These are phyloP conservation scores for Chamaecyparis obtusa DNA, from an alignment of 75 land plant genomes.

Conservation along the genomic window DNA sequence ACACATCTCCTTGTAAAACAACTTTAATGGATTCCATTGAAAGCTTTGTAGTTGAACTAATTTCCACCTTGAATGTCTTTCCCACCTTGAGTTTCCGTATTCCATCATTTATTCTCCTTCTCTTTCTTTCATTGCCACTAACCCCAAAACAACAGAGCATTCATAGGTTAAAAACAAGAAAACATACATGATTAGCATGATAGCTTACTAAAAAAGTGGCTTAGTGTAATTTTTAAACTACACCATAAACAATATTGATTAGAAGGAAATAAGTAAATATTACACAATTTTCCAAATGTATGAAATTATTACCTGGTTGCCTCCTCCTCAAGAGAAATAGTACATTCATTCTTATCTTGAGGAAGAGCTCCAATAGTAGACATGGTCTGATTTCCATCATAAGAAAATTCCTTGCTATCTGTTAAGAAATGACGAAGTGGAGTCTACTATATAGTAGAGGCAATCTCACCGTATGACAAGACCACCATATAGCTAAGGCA, in stretches of 20 bases:
- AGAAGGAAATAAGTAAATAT: not conserved
- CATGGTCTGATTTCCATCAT: conserved; percentile 73
- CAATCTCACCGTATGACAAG: too few species aligned
- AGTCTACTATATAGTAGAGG: too few species aligned
- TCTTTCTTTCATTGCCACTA: conserved; percentile 25
- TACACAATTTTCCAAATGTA: not conserved
- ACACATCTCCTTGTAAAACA: conserved; percentile 35
- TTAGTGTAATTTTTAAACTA: too few species aligned
- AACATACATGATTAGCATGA: not conserved
- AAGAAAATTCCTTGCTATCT: conserved; percentile 44
- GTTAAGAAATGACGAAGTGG: too few species aligned
- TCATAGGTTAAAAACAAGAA: not conserved
- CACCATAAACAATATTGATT: not conserved
- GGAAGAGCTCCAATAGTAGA: conserved; percentile 51
- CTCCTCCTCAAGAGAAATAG: conserved; percentile 50
- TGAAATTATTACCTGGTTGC: conserved; percentile 13
- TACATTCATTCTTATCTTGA: conserved; percentile 36
- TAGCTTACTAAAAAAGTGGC: not conserved
- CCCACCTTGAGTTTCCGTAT: too few species aligned
- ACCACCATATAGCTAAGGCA: too few species aligned
- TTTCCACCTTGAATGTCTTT: conserved; percentile 46
- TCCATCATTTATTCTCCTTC: conserved; percentile 15
- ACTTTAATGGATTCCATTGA: conserved; percentile 41
- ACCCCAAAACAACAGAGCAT: not conserved
- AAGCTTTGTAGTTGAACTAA: conserved; percentile 58